These are phyloP conservation scores for Viola odorata DNA, from an alignment of 345 rosid species.

Conservation along the genomic window DNA sequence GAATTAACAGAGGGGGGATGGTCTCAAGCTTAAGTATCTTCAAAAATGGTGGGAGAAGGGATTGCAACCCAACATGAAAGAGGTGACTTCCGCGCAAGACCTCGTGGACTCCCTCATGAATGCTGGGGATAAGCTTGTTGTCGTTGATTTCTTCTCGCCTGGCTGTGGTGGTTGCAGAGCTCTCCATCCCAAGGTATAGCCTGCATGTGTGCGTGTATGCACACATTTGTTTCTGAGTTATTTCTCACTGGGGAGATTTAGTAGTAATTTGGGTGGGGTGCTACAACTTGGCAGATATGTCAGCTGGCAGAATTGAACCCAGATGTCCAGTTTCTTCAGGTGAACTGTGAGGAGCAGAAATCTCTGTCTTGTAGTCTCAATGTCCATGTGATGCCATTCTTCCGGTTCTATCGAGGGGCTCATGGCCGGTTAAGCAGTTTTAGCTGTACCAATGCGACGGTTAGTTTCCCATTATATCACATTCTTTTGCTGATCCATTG, in stretches of 20 bases:
- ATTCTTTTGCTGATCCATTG: neutral
- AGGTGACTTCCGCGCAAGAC: conserved; percentile 76
- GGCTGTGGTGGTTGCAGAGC: conserved; percentile 97
- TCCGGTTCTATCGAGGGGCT: conserved; percentile 80
- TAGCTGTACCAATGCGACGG: conserved; percentile 98
- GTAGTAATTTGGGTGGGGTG: conserved; percentile 5
- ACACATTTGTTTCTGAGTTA: neutral
- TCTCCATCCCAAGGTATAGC: conserved; percentile 85
- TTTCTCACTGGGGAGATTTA: neutral
- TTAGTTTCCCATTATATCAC: conserved; percentile 24
- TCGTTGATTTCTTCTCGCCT: conserved; percentile 92
- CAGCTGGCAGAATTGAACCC: conserved; percentile 77
- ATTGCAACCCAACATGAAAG: conserved; percentile 73
- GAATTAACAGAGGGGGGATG: conserved; percentile 26
- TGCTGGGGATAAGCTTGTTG: conserved; percentile 78
- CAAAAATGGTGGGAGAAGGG: conserved; percentile 95
- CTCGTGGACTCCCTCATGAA: conserved; percentile 59
- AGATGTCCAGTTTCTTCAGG: conserved; percentile 76
- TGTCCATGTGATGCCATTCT: conserved; percentile 89
- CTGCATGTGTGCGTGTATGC: neutral
- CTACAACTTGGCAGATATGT: conserved; percentile 46
- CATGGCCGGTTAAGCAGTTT: conserved; percentile 90
- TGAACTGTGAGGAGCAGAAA: conserved; percentile 86
- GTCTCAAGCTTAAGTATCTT: conserved; percentile 48
- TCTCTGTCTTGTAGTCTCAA: conserved; percentile 94